phyloP scores from a whole-genome alignment of 2,329 filamentous ascomycete species.

The Aspergillus ruber region DNA sequence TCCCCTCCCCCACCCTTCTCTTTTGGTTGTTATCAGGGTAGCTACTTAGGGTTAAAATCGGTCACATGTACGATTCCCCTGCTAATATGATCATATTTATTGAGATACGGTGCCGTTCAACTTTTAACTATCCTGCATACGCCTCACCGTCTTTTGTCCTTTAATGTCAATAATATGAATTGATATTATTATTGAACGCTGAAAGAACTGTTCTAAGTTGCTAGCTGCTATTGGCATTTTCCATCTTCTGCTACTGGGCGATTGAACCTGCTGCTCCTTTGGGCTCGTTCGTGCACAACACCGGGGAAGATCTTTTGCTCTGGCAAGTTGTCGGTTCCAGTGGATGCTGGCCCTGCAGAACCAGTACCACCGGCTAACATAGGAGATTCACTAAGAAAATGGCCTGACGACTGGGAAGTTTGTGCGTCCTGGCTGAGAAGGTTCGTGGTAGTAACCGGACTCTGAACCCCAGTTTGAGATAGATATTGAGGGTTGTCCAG shows the following conservation, averaged over 20 bases:
- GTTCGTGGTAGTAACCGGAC: neutral
- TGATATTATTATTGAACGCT: too few species aligned
- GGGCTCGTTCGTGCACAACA: conserved; percentile 34
- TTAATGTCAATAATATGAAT: too few species aligned
- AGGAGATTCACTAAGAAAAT: neutral
- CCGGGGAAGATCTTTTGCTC: conserved; percentile 40
- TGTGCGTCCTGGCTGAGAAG: neutral
- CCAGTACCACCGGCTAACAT: conserved; percentile 1
- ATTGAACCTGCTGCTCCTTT: conserved; percentile 19
- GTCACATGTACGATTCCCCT: too few species aligned
- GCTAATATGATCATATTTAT: too few species aligned
- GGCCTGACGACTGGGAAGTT: neutral
- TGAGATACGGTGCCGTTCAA: too few species aligned
- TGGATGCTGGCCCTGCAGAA: conserved; percentile 4
- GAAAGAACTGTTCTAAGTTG: too few species aligned
- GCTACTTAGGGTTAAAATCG: too few species aligned
- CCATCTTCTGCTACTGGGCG: conserved; percentile 1
- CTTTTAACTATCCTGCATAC: too few species aligned
- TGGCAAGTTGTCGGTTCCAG: conserved; percentile 13
- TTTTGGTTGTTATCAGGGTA: too few species aligned
- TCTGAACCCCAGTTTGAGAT: neutral
- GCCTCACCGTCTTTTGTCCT: too few species aligned
- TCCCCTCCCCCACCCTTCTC: neutral
- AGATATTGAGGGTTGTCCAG: neutral
- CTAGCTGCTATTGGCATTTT: neutral